Evolutionary conservation across 2,329 filamentous ascomycete genomes (phyloP), one percentile per base, ranked within the genome.

Genomic region (Scytalidium lignicola): DNA sequence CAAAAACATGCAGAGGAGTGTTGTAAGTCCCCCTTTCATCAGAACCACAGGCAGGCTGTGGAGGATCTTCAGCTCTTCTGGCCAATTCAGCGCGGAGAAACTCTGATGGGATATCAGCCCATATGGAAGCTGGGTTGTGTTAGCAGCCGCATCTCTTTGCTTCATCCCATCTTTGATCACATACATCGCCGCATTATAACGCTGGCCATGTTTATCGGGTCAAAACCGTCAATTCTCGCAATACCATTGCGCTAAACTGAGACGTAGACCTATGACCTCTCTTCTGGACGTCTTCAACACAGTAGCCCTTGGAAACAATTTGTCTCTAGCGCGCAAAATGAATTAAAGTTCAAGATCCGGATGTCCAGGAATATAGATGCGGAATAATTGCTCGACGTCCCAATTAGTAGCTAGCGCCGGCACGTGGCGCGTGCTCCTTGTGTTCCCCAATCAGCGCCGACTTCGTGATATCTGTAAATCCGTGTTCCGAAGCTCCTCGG

Each of bases 1-100:
- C 79, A 57, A 74, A 70, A 48, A 82, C 75, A 62, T 82, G 79
- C 37, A 77, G 63, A 3, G 72, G 66, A 19, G 76, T 75, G 60
- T 81, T 79, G 61, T 83, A 83, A 51, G 63, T 59, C 18, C 71
- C 74, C 47, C 65, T 68, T 20, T 65, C 63, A 41, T 70, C 70
- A n/a, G 74, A 76, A 21, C 77, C 78, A 61, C 79, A 82, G 41
- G 65, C 56, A n/a, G 78, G 78, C 50, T 70, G 69, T 22, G 62
- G 42, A 15, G 42, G 17, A n/a, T 59, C 59, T 46, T 70, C 64
- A 58, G 76, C 70, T 61, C 78, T 66, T 58, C 75, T 68, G 47
- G 62, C 63, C 28, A 80, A 64, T 63, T 79, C 76, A 29, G 70
- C 71, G 52, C 65, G 70, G 32, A 80, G 71, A 43, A 74, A 51